Percentiles rank a stretch among this genome's conserved stretches.
phyloP scores from a whole-genome alignment of 257 asterid species.

The Capsicum baccatum region DNA sequence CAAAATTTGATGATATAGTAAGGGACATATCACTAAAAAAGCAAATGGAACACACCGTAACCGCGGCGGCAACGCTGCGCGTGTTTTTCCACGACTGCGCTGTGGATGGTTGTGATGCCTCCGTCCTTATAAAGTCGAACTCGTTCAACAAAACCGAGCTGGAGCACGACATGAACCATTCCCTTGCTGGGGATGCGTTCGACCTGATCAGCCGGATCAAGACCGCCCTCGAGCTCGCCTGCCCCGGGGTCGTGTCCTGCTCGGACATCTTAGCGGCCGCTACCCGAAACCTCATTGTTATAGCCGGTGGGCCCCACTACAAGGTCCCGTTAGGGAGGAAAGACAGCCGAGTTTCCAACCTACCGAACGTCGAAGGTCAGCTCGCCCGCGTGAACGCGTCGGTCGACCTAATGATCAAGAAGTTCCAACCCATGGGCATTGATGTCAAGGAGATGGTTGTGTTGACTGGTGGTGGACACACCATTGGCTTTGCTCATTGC shows the following conservation, averaged over 20 bases:
- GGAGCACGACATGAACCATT: slow-evolving; percentile 61
- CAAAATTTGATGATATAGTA: slow-evolving; percentile 53
- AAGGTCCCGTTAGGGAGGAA: slow-evolving; percentile 61
- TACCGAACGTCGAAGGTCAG: slow-evolving; percentile 67
- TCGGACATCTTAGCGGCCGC: slow-evolving; percentile 79
- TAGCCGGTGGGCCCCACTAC: slow-evolving; percentile 82
- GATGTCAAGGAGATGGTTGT: slow-evolving; percentile 72
- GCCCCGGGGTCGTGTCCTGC: slow-evolving; percentile 85
- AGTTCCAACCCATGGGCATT: slow-evolving; percentile 51
- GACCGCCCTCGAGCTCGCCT: slow-evolving; percentile 70
- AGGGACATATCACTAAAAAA: slow-evolving; percentile 59
- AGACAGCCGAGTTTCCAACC: slow-evolving; percentile 54
- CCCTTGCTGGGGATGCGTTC: slow-evolving; percentile 87
- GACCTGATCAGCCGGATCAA: slow-evolving; percentile 67
- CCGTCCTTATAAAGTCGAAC: slow-evolving; percentile 71
- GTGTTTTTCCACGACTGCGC: slow-evolving; percentile 88
- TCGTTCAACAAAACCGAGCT: slow-evolving; percentile 58
- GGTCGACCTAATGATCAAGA: slow-evolving; percentile 47
- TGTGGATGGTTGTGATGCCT: slow-evolving; percentile 88
- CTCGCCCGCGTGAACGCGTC: slow-evolving; percentile 64
- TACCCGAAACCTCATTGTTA: slow-evolving; percentile 62
- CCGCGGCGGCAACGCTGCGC: slow-evolving; percentile 87
- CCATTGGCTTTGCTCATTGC: slow-evolving; percentile 84
- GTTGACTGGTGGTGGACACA: slow-evolving; percentile 74
- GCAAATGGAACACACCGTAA: slow-evolving; percentile 64